These are phyloP conservation scores for Botrytis aclada DNA, from an alignment of 2,329 filamentous ascomycete genomes.

Conservation along the genomic window DNA sequence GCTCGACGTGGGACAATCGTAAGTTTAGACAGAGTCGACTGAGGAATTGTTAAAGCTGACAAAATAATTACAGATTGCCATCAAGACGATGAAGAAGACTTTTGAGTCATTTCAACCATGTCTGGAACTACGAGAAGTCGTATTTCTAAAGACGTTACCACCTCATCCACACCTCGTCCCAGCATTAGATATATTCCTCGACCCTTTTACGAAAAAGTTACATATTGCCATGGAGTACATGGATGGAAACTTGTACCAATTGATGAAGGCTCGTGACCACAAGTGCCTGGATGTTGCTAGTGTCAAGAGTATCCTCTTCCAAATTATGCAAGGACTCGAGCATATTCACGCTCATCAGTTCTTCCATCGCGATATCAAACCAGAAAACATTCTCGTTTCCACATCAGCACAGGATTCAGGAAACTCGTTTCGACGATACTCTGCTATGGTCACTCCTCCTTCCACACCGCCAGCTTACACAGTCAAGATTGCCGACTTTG, in stretches of 20 bases:
- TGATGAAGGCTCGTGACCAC: constrained; percentile 98
- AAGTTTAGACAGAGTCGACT: constrained; percentile 43
- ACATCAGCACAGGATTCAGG: constrained; percentile 75
- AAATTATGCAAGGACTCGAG: constrained; percentile 93
- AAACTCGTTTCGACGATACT: constrained; percentile 90
- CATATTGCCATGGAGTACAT: constrained; percentile 99
- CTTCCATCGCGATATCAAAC: constrained; percentile 99
- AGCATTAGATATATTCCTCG: constrained; percentile 95
- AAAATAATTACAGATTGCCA: constrained; percentile 68
- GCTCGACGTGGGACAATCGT: constrained; percentile 91
- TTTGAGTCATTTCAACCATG: constrained; percentile 91
- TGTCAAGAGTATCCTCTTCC: constrained; percentile 96
- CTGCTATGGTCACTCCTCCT: constrained; percentile 86
- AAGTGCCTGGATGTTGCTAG: constrained; percentile 85
- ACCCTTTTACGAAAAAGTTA: constrained; percentile 91
- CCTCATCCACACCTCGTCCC: constrained; percentile 91
- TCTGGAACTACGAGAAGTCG: constrained; percentile 90
- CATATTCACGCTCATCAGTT: constrained; percentile 97
- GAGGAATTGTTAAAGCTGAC: constrained; percentile 24
- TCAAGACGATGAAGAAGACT: constrained; percentile 99
- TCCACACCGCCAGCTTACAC: constrained; percentile 92
- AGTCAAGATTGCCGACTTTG: constrained; percentile 98
- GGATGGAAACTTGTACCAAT: constrained; percentile 97
- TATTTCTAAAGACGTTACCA: constrained; percentile 88
- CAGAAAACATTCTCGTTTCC: constrained; percentile 96